Conservation (phyloP, 345 rosid species). For the Acer yangbiense region DNA sequence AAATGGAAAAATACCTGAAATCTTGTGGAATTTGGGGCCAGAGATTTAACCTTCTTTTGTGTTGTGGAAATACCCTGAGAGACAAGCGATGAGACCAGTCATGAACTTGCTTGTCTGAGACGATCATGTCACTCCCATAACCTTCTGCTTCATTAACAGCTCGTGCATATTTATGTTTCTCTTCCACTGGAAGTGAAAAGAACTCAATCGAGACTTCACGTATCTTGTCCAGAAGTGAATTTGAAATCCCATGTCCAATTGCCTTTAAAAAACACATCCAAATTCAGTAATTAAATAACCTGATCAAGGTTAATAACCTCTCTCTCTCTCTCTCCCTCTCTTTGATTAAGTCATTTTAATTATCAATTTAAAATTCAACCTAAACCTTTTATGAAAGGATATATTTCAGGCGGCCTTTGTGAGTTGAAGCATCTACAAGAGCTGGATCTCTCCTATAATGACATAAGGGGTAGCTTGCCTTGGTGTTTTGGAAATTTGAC, state of each 20-base stretch:
- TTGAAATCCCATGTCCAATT: conserved; percentile 49
- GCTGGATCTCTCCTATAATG: background rate
- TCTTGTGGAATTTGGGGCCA: conserved; percentile 52
- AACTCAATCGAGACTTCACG: conserved; percentile 33
- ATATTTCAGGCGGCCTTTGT: background rate
- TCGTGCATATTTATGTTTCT: conserved; percentile 41
- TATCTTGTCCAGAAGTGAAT: conserved; percentile 43
- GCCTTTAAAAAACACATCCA: conserved; percentile 26
- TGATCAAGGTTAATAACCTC: no score
- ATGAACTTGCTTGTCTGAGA: conserved; percentile 40
- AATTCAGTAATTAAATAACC: background rate
- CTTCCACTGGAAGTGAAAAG: conserved; percentile 43
- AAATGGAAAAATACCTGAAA: no score
- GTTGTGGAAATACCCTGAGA: conserved; percentile 46
- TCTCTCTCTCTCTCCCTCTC: no score
- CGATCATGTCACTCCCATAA: conserved; percentile 47
- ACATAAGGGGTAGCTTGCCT: background rate
- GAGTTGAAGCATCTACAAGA: background rate
- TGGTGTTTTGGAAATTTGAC: background rate
- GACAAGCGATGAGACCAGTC: conserved; percentile 51
- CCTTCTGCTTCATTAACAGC: conserved; percentile 45
- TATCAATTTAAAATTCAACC: no score
- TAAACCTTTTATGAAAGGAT: no score
- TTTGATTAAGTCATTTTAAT: no score
- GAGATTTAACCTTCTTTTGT: conserved; percentile 37